Evolutionary conservation across 148 eudicot genomes (phyloP).

Genomic region (Cornus florida): DNA sequence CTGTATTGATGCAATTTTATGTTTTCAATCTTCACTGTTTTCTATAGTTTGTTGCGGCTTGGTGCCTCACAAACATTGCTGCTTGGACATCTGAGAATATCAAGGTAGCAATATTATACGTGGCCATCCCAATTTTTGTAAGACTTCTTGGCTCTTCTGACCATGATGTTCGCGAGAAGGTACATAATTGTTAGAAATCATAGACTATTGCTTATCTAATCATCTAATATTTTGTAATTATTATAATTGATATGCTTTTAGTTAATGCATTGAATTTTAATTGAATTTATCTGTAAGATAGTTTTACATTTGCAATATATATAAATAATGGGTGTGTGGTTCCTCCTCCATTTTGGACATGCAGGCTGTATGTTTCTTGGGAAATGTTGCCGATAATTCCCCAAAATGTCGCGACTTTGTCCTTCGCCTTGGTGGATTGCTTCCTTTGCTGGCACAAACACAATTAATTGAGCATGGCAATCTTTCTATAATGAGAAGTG

Average conservation of each 20-base stretch:
- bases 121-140: slow-evolving; percentile 46
- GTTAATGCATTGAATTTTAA: too few species aligned
- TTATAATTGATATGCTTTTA: too few species aligned
- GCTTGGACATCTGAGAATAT: slow-evolving; percentile 51
- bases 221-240: too few species aligned
- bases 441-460: slow-evolving; percentile 40
- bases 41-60: slow-evolving; percentile 46
- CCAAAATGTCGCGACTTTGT: slow-evolving; percentile 58
- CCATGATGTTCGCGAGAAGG: slow-evolving; percentile 53
- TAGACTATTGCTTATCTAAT: background rate
- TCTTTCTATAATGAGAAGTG: slow-evolving; percentile 52
- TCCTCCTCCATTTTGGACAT: slow-evolving; percentile 3
- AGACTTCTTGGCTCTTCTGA: slow-evolving; percentile 41
- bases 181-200: background rate
- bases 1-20: background rate
- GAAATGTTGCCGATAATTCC: slow-evolving; percentile 67
- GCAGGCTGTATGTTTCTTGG: slow-evolving; percentile 61
- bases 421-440: slow-evolving; percentile 44
- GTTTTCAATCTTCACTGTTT: background rate
- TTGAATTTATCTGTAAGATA: too few species aligned
- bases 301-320: too few species aligned
- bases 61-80: slow-evolving; percentile 48
- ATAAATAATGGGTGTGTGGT: background rate
- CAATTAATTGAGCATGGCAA: slow-evolving; percentile 23
- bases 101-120: slow-evolving; percentile 44